These are phyloP conservation scores for Alternaria incomplexa DNA, from an alignment of 2,329 filamentous ascomycete species.

Conservation along the genomic window DNA sequence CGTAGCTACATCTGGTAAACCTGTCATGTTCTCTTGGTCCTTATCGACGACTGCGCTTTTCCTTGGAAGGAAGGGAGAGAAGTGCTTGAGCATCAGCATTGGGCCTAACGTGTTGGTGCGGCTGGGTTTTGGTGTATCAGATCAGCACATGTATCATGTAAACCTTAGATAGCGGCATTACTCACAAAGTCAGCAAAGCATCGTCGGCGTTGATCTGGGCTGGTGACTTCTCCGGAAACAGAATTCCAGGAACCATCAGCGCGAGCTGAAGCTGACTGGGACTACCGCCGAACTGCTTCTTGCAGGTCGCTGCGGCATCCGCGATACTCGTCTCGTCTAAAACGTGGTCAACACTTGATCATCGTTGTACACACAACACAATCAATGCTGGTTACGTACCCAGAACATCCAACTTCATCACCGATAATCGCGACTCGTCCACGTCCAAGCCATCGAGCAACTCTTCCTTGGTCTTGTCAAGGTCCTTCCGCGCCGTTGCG, in stretches of 20 bases:
- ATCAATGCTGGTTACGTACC: conserved; percentile 49
- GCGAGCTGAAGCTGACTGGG: conserved; percentile 68
- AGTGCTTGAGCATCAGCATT: conserved; percentile 78
- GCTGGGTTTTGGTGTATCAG: conserved; percentile 2
- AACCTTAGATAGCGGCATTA: not conserved
- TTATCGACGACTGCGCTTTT: conserved; percentile 43
- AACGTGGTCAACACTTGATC: not conserved
- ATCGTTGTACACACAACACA: not conserved
- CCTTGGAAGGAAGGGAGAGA: conserved; percentile 70
- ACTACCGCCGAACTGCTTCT: conserved; percentile 57
- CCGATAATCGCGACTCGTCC: conserved; percentile 55
- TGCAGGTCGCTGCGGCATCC: conserved; percentile 61
- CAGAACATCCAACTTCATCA: conserved; percentile 64
- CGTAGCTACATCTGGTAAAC: conserved; percentile 61
- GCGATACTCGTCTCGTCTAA: conserved; percentile 68
- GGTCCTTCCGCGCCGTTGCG: conserved; percentile 64
- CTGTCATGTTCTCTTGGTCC: conserved; percentile 23
- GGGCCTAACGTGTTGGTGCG: conserved; percentile 76
- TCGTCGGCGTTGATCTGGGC: conserved; percentile 65
- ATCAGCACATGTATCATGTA: not conserved
- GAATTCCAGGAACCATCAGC: conserved; percentile 72
- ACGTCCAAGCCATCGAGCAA: conserved; percentile 59
- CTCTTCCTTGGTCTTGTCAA: conserved; percentile 55
- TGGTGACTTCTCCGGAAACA: conserved; percentile 75
- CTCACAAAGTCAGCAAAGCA: conserved; percentile 68